Conservation (phyloP, 2,329 filamentous ascomycete genomes). For the Fusarium brachygibbosum region DNA sequence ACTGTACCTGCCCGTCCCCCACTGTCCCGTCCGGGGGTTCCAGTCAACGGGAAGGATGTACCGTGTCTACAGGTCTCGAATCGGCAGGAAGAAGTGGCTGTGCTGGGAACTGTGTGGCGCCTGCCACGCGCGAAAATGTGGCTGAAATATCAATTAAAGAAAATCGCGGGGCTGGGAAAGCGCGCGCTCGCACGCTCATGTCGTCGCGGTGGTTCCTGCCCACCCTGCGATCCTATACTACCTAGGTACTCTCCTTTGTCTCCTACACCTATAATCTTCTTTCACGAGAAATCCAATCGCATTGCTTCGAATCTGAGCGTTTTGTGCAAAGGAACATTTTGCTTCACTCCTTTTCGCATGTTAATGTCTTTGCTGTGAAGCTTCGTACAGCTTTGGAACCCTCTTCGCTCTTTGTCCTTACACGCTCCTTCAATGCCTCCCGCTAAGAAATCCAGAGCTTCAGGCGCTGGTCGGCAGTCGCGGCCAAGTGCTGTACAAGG, state of each 20-base stretch:
- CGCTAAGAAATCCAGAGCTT: conserved; percentile 33
- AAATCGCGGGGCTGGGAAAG: conserved; percentile 50
- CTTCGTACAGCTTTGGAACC: conserved; percentile 7
- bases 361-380: conserved; percentile 18
- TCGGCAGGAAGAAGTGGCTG: neutral
- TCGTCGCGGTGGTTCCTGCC: conserved; percentile 41
- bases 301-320: conserved; percentile 24
- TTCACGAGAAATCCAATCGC: conserved; percentile 2
- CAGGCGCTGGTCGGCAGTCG: conserved; percentile 45
- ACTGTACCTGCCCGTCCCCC: conserved; percentile 18
- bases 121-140: conserved; percentile 21
- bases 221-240: conserved; percentile 14
- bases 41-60: neutral
- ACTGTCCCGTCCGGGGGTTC: conserved; percentile 5
- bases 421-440: conserved; percentile 45
- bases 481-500: conserved; percentile 60
- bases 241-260: neutral
- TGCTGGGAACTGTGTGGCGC: conserved; percentile 14
- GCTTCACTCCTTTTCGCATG: conserved; percentile 9
- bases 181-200: conserved; percentile 15
- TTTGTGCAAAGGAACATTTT: conserved; percentile 20
- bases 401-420: conserved; percentile 1
- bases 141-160: conserved; percentile 45
- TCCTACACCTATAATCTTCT: conserved; percentile 15
- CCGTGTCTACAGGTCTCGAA: neutral